Conservation (phyloP, 371 early-diverging fungal genomes). For the Entomophthora muscae region DNA sequence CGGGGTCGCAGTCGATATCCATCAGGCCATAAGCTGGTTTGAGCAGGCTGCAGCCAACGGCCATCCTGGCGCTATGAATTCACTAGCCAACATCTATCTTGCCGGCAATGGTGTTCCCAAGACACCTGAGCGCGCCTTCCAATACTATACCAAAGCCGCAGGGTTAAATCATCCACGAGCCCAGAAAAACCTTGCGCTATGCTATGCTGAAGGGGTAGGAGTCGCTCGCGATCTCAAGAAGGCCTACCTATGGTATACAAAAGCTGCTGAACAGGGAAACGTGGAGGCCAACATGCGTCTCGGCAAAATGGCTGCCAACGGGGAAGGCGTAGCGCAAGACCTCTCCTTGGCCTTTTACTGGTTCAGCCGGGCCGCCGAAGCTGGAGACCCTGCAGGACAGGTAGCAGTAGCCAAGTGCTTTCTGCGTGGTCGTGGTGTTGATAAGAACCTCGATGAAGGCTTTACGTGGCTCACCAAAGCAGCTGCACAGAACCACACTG, state of each 20-base stretch:
- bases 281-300: slow-evolving; percentile 49
- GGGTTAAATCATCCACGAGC: slow-evolving; percentile 5
- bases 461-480: slow-evolving; percentile 20
- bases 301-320: slow-evolving; percentile 59
- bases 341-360: slow-evolving; percentile 20
- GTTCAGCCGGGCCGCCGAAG: slow-evolving; percentile 32
- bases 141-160: slow-evolving; percentile 2
- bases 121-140: slow-evolving; percentile 36
- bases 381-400: slow-evolving; percentile 36
- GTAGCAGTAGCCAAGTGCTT: slow-evolving; percentile 40
- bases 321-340: slow-evolving; percentile 12
- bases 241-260: slow-evolving; percentile 47
- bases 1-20: slow-evolving; percentile 27
- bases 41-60: slow-evolving; percentile 21
- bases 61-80: slow-evolving; percentile 22
- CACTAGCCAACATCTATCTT: slow-evolving; percentile 46
- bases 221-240: slow-evolving; percentile 27
- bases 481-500: slow-evolving; percentile 20
- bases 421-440: slow-evolving; percentile 36
- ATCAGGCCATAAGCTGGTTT: slow-evolving; percentile 23
- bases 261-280: slow-evolving; percentile 45
- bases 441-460: slow-evolving; percentile 18
- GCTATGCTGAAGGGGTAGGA: slow-evolving; percentile 58
- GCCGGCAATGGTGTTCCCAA: slow-evolving; percentile 32
- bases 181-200: slow-evolving; percentile 56